Conservation (phyloP, 805 yeast species). For the Cyberlindnera nakhonratchasimensis region DNA sequence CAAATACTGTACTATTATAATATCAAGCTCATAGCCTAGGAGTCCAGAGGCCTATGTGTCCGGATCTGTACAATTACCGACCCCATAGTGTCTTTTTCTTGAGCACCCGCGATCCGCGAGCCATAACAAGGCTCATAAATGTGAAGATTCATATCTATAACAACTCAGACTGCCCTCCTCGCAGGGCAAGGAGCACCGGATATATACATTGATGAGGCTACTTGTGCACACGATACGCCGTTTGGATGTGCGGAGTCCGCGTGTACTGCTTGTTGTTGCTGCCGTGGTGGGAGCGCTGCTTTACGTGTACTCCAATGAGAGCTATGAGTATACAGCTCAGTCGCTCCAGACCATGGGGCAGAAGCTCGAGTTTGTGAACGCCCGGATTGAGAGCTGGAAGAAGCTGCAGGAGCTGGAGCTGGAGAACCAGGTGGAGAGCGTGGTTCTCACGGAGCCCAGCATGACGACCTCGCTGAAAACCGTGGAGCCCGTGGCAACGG, state of each 20-base stretch:
- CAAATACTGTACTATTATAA: no score
- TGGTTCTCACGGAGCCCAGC: background rate
- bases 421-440: conserved; percentile 6
- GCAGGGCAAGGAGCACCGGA: background rate
- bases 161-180: background rate
- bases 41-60: no score
- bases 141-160: no score
- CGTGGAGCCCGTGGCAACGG: background rate
- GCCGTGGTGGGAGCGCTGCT: background rate
- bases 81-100: background rate
- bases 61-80: background rate
- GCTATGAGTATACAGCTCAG: conserved; percentile 11
- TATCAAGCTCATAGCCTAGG: no score
- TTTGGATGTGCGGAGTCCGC: conserved; percentile 8
- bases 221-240: conserved; percentile 3
- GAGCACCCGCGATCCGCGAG: no score
- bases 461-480: background rate
- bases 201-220: background rate
- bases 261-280: background rate
- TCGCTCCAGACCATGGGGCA: conserved; percentile 14
- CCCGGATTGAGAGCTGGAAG: conserved; percentile 17
- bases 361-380: conserved; percentile 12
- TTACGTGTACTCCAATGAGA: conserved; percentile 9
- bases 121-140: background rate
- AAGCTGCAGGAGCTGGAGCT: conserved; percentile 2